Percentiles rank a stretch among this genome's conserved stretches.
phyloP scores from a whole-genome alignment of 495 filamentous ascomycete species.

The Gamarada debralockiae region DNA sequence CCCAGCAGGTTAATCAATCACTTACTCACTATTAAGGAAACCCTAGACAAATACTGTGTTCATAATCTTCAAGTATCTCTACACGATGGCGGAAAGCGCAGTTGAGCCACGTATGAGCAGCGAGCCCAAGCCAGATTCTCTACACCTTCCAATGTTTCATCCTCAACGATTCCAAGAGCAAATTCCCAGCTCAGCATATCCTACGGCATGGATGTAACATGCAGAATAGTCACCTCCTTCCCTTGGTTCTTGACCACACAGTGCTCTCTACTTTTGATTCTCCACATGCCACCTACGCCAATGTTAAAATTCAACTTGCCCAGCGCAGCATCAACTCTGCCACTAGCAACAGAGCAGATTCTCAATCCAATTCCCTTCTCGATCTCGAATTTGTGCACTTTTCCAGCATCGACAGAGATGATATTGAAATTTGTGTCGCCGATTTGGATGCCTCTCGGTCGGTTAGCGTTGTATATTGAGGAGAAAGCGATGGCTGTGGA shows the following conservation, averaged over 20 bases:
- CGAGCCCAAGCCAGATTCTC: too few relatives aligned
- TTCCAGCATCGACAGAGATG: background rate
- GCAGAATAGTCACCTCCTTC: background rate
- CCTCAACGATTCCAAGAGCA: too few relatives aligned
- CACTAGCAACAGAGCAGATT: constrained; percentile 7
- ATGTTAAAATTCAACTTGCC: background rate
- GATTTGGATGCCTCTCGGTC: background rate
- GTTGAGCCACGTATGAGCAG: too few relatives aligned
- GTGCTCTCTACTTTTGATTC: constrained; percentile 7
- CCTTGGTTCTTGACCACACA: constrained; percentile 5
- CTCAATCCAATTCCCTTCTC: background rate
- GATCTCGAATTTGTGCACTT: background rate
- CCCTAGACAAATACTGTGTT: too few relatives aligned
- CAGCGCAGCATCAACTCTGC: constrained; percentile 1
- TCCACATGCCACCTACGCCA: constrained; percentile 8
- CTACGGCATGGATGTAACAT: background rate
- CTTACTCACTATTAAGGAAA: too few relatives aligned
- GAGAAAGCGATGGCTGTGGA: constrained; percentile 10
- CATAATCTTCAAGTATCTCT: too few relatives aligned
- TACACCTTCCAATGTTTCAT: too few relatives aligned
- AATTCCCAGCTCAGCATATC: too few relatives aligned
- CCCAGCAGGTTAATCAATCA: too few relatives aligned
- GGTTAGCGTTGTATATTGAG: background rate
- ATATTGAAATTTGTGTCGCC: background rate
- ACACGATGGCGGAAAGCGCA: too few relatives aligned